Evolutionary conservation across 2,329 filamentous ascomycete species (phyloP).

Genomic region (Colletotrichum sublineola): DNA sequence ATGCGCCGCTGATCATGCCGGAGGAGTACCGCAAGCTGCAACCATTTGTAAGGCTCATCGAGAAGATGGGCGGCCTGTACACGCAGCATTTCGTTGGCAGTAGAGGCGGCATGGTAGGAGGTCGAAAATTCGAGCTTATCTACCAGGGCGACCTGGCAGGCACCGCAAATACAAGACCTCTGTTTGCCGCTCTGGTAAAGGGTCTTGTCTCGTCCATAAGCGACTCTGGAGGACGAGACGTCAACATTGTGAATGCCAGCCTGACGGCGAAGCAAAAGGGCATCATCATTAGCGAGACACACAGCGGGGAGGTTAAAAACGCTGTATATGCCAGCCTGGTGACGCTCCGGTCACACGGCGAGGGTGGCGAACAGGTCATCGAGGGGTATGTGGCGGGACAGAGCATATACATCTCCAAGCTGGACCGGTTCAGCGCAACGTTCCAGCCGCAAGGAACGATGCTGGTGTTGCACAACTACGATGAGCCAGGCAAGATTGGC

Average conservation of each 20-base stretch:
- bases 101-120: constrained; percentile 63
- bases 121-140: constrained; percentile 79
- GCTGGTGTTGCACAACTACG: constrained; percentile 85
- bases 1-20: constrained; percentile 83
- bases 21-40: constrained; percentile 84
- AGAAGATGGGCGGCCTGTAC: constrained; percentile 84
- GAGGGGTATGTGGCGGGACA: constrained; percentile 77
- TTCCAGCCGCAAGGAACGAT: constrained; percentile 81
- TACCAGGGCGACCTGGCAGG: constrained; percentile 82
- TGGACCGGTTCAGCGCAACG: constrained; percentile 80
- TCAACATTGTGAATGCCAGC: constrained; percentile 87
- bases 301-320: constrained; percentile 71
- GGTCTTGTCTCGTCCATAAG: constrained; percentile 79
- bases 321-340: constrained; percentile 78
- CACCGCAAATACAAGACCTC: constrained; percentile 80
- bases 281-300: constrained; percentile 80
- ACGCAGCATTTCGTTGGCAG: constrained; percentile 76
- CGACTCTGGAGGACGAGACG: constrained; percentile 73
- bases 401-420: constrained; percentile 76
- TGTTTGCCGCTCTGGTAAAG: constrained; percentile 84
- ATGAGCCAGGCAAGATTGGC: constrained; percentile 86
- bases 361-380: constrained; percentile 61
- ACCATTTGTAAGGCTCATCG: constrained; percentile 81
- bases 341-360: constrained; percentile 70
- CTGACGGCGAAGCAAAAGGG: constrained; percentile 82